Evolutionary conservation across 352 stramenopile genomes (phyloP), one percentile per base, ranked within the genome.

Genomic region (Plasmopara muralis): DNA sequence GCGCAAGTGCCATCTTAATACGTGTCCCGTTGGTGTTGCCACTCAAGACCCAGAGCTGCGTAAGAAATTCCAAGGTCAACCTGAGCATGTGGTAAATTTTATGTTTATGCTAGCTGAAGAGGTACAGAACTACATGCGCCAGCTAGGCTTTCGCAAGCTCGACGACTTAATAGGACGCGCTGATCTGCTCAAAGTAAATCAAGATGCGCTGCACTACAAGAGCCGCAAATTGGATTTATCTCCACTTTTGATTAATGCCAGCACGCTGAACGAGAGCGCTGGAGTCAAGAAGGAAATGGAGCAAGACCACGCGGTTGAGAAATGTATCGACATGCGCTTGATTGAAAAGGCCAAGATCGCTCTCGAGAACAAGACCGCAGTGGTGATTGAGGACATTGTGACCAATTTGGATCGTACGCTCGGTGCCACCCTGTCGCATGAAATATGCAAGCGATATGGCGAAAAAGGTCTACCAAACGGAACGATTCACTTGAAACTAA

Each of bases 1-100:
- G 93, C 79, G 94, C 47, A 98, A 98, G 67, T 95, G 85, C 62
- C 95, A 98, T 73, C 79, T 98, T 59, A 98, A 98, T 72, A 98
- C 94, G 9, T 98, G 95, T 68, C 95, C 95, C 20, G 95, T 98
- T n/a, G 95, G 95, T 50, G 91, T 98, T 61, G 95, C 95, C n/a
- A 98, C 95, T 5, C 95, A 98, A 73, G 93, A 98, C 55, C 82
- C 92, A 61, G 90, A 98, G 60, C 76, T 98, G 15, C 79, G 93
- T 42, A 91, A 92, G 57, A 98, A 98, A 64, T 98, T 98, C 68
- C 75, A 82, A 44, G 95, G 95, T 33, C 80, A 97, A 69, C 95
- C 94, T 34, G 93, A 98, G 65, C 93, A 98, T 62, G 95, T 98
- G 14, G 83, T 98, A 43, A 98, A 98, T 69, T 98, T 97, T 69